These are phyloP conservation scores for Lactarius vividus DNA, from an alignment of 768 basidiomycete genomes.

Conservation along the genomic window DNA sequence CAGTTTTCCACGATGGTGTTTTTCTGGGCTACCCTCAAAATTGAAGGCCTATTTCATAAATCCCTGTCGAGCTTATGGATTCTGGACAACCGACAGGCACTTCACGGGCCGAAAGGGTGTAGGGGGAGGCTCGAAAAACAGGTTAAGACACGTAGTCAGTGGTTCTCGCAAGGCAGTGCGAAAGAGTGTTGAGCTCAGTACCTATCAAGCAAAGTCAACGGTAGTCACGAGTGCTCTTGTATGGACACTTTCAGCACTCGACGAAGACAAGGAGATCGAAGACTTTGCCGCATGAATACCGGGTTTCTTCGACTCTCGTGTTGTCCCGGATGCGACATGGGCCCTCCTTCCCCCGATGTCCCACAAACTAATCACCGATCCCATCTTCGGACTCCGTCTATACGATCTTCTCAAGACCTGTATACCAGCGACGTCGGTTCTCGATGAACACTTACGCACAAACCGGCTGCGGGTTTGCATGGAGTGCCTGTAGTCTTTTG, in stretches of 20 bases:
- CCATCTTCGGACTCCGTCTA: background rate
- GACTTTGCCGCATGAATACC: background rate
- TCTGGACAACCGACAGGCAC: background rate
- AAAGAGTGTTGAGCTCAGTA: background rate
- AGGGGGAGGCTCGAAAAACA: background rate
- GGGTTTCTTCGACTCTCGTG: background rate
- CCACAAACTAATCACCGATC: background rate
- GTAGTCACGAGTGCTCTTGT: background rate
- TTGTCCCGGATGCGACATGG: background rate
- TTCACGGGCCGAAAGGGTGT: no score
- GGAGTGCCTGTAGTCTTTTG: background rate
- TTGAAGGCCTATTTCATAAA: no score
- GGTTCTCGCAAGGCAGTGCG: background rate
- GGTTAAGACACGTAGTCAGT: background rate
- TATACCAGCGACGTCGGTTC: background rate
- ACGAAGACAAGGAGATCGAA: background rate
- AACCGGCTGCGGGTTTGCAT: background rate
- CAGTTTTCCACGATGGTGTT: background rate
- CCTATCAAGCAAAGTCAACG: background rate
- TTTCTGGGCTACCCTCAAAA: no score
- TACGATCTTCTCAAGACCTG: background rate
- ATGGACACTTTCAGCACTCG: background rate
- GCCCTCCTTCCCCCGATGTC: background rate
- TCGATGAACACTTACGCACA: background rate
- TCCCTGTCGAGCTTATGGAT: background rate